These are phyloP conservation scores for Neofusicoccum laricinum DNA, from an alignment of 2,329 filamentous ascomycete genomes.

Conservation along the genomic window DNA sequence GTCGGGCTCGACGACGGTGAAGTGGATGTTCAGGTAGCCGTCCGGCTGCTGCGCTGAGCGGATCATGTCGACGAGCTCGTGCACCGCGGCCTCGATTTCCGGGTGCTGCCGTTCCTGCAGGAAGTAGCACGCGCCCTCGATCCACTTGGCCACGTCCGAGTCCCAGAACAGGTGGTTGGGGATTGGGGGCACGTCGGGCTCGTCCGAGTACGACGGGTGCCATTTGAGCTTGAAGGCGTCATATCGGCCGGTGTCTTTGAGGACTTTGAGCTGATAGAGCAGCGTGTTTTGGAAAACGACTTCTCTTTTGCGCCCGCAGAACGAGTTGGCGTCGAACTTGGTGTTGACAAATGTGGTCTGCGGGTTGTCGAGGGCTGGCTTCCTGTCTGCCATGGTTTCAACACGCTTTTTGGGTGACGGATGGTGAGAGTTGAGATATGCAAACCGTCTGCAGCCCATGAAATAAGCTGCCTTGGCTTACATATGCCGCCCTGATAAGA, in stretches of 20 bases:
- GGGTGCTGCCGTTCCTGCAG: constrained; percentile 42
- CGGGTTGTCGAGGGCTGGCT: constrained; percentile 30
- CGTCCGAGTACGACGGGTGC: constrained; percentile 54
- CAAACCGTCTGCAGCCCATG: neutral
- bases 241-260: constrained; percentile 55
- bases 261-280: constrained; percentile 51
- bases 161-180: constrained; percentile 62
- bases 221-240: constrained; percentile 54
- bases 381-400: constrained; percentile 24
- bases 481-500: neutral
- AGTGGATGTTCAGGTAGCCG: constrained; percentile 64
- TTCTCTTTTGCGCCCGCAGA: constrained; percentile 39
- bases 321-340: constrained; percentile 30
- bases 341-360: constrained; percentile 41
- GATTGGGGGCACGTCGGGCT: constrained; percentile 53
- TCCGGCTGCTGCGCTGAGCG: constrained; percentile 55
- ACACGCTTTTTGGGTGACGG: too few species aligned
- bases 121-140: constrained; percentile 61
- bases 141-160: constrained; percentile 58
- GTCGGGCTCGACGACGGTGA: constrained; percentile 56
- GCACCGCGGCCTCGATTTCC: constrained; percentile 50
- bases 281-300: constrained; percentile 46
- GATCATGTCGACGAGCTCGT: constrained; percentile 59
- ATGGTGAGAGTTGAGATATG: neutral
- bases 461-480: neutral